Percentiles rank a stretch among this genome's conserved stretches.
Conservation (phyloP, 1,284 basidiomycete genomes). For the Irpex rosettiformis region DNA sequence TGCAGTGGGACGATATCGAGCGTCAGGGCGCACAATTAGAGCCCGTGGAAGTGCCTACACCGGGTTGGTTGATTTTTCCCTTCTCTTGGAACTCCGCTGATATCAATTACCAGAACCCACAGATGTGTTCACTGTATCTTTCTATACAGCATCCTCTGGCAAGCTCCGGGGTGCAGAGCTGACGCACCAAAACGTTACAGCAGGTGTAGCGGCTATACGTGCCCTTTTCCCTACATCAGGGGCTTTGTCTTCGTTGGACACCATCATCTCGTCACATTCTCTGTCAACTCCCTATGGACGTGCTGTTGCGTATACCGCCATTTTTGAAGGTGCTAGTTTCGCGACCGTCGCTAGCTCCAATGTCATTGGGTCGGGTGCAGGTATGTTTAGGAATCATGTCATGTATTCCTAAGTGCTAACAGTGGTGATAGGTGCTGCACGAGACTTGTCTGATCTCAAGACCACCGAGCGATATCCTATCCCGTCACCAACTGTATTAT, state of each 20-base stretch:
- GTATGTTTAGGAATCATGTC: slow-evolving; percentile 28
- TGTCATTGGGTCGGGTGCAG: slow-evolving; percentile 41
- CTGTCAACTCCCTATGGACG: slow-evolving; percentile 70
- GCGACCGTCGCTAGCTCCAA: slow-evolving; percentile 58
- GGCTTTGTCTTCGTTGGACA: slow-evolving; percentile 63
- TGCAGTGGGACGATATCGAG: slow-evolving; percentile 64
- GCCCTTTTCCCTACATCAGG: slow-evolving; percentile 62
- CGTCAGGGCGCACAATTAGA: slow-evolving; percentile 50
- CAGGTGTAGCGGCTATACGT: slow-evolving; percentile 70
- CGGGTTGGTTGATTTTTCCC: slow-evolving; percentile 37
- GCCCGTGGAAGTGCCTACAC: slow-evolving; percentile 42
- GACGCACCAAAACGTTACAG: slow-evolving; percentile 76
- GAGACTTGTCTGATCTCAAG: slow-evolving; percentile 44
- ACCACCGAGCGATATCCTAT: slow-evolving; percentile 48
- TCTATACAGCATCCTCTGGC: slow-evolving; percentile 51
- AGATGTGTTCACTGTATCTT: slow-evolving; percentile 65
- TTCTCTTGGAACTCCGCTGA: not conserved
- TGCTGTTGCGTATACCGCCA: slow-evolving; percentile 68
- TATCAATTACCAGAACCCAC: slow-evolving; percentile 41
- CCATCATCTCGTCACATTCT: slow-evolving; percentile 68
- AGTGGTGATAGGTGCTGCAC: slow-evolving; percentile 13
- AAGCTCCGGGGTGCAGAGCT: slow-evolving; percentile 58
- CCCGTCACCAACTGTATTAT: slow-evolving; percentile 65
- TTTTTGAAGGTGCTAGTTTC: slow-evolving; percentile 71
- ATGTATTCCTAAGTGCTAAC: not conserved